Percentiles rank a stretch among this genome's conserved stretches.
phyloP scores from a whole-genome alignment of 1,284 basidiomycete genomes.

The Thecaphora frezii region DNA sequence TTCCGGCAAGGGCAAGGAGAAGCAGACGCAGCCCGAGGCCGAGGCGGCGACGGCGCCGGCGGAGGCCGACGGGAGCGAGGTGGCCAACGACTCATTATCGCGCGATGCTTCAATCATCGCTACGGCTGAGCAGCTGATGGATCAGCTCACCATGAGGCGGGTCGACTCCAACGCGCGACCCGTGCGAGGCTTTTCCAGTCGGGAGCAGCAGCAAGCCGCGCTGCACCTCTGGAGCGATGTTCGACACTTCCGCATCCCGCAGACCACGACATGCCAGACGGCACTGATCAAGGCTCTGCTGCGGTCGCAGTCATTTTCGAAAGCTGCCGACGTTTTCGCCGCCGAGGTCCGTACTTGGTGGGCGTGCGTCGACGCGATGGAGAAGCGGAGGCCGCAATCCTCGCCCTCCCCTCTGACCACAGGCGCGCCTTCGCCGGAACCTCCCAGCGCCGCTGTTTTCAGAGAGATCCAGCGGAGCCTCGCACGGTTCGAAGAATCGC shows the following conservation, averaged over 20 bases:
- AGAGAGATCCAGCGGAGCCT: slow-evolving; percentile 16
- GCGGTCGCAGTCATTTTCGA: slow-evolving; percentile 4
- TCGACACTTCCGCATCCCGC: slow-evolving; percentile 12
- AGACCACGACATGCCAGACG: slow-evolving; percentile 12
- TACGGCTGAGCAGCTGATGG: slow-evolving; percentile 13
- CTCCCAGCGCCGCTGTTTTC: slow-evolving; percentile 21
- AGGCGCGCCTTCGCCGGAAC: background rate
- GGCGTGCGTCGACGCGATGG: background rate
- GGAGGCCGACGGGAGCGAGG: too few relatives aligned
- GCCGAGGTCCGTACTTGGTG: slow-evolving; percentile 27
- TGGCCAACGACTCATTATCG: background rate
- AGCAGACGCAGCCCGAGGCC: too few relatives aligned
- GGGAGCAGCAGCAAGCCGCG: slow-evolving; percentile 12
- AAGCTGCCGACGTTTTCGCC: slow-evolving; percentile 16
- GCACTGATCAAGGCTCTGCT: slow-evolving; percentile 21
- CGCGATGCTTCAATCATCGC: slow-evolving; percentile 2
- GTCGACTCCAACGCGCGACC: slow-evolving; percentile 11
- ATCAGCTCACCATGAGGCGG: slow-evolving; percentile 16
- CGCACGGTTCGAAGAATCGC: slow-evolving; percentile 8
- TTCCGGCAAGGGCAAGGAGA: too few relatives aligned
- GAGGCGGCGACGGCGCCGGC: too few relatives aligned
- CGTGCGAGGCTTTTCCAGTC: slow-evolving; percentile 13
- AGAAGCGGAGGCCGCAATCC: too few relatives aligned
- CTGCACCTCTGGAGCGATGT: slow-evolving; percentile 13
- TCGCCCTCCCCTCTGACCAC: background rate